Evolutionary conservation across 495 filamentous ascomycete genomes (phyloP), one percentile per base, ranked within the genome.

Genomic region (Podospora fimiseda): DNA sequence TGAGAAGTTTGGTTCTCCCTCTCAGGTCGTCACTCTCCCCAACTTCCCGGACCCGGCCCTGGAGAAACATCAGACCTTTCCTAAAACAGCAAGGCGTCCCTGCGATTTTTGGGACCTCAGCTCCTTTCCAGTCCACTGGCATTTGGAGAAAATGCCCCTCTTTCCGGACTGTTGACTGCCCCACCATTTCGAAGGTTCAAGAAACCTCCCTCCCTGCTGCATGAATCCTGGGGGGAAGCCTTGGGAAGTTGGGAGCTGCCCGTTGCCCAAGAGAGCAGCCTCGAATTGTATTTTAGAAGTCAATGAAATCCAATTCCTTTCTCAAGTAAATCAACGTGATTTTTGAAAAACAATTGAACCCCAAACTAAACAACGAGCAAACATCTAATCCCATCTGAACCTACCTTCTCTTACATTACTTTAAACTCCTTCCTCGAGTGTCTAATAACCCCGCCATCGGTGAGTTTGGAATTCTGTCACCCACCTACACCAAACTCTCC

Each of bases 141-240:
- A n/a, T n/a, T n/a, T n/a, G n/a, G n/a, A 19, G 23, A 21, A 2
- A n/a, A 24, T 51, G 43, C 48, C 52, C 51, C 51, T 44, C 48
- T 2, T 21, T 41, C 38, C 9, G 19, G 46, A 41, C 47, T 16
- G n/a, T 43, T n/a, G 43, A 45, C 38, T 40, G 46, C 63, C 63
- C 63, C 60, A 63, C 63, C 60, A 59, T 56, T 55, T 65, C 63
- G 63, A 65, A 65, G 46, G 50, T 65, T 65, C 63, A 65, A 43
- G 63, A 65, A 65, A 43, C 60, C 37, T 56, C 61, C 19, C 53
- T 48, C 52, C 37, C 21, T 46, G 43, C 37, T 36, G 22, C 48
- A 24, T 45, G 38, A 43, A 52, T 42, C 22, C 18, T 48, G 46
- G 50, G 14, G 30, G 24, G n/a, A 15, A 6, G 7, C 8, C 21